Evolutionary conservation across 176 grass and related monocot genomes (phyloP).

Genomic region (Oryza brachyantha): DNA sequence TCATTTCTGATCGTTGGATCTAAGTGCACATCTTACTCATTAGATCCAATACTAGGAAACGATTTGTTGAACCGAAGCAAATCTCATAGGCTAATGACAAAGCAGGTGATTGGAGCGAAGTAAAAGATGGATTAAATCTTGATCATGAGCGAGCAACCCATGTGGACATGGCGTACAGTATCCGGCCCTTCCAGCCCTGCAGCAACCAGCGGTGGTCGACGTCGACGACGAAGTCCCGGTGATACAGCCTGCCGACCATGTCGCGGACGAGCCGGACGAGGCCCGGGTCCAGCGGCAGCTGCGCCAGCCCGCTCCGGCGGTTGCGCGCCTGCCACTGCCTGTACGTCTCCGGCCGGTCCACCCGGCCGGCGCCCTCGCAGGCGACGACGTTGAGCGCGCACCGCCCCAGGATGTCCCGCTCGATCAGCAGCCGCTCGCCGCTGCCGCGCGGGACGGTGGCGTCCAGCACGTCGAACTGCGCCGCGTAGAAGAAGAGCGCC

Average conservation of each 20-base stretch:
- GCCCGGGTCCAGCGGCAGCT: conserved; percentile 20
- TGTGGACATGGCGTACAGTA: conserved; percentile 32
- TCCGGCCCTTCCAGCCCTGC: conserved; percentile 49
- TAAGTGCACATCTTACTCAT: too few species aligned
- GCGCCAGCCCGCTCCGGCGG: conserved; percentile 28
- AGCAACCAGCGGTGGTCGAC: conserved; percentile 40
- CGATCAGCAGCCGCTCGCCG: conserved; percentile 21
- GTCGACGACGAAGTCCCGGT: conserved; percentile 41
- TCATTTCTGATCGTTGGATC: too few species aligned
- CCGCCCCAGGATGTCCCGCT: conserved; percentile 22
- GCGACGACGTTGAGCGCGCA: conserved; percentile 37
- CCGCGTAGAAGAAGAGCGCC: conserved; percentile 29
- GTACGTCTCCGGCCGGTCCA: conserved; percentile 50
- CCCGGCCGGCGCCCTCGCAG: conserved; percentile 47
- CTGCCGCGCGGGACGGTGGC: conserved; percentile 34
- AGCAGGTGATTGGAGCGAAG: not conserved
- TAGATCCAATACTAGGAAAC: too few species aligned
- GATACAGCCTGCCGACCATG: conserved; percentile 27
- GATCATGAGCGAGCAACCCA: conserved; percentile 38
- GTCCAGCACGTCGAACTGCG: conserved; percentile 34
- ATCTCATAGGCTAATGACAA: too few species aligned
- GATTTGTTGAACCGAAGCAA: too few species aligned
- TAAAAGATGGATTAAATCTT: too few species aligned
- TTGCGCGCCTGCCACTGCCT: conserved; percentile 42
- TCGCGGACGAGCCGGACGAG: not conserved